Evolutionary conservation across 2,329 filamentous ascomycete genomes (phyloP).

Genomic region (Rhinocladiella similis): DNA sequence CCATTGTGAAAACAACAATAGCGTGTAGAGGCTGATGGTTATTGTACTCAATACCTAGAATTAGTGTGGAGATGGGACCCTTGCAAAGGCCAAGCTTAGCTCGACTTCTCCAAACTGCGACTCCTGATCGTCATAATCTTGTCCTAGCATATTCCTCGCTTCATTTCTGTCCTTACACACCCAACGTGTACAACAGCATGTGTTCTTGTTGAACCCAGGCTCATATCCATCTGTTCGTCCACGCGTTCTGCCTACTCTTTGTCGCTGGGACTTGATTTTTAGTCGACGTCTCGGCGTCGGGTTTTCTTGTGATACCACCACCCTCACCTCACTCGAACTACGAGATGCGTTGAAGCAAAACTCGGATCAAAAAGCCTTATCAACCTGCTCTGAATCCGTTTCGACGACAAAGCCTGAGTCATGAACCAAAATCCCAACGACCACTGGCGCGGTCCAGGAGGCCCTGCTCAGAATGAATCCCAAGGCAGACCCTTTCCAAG

Average conservation of each 20-base stretch:
- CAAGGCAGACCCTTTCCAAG: constrained; percentile 41
- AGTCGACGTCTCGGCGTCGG: neutral
- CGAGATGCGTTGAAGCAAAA: constrained; percentile 13
- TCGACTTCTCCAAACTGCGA: neutral
- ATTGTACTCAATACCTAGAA: too few relatives aligned
- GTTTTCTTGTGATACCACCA: constrained; percentile 8
- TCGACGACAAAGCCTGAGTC: neutral
- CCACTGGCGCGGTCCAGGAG: constrained; percentile 42
- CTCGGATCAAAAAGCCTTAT: neutral
- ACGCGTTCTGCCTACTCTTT: neutral
- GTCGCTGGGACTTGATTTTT: neutral
- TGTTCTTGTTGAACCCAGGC: too few relatives aligned
- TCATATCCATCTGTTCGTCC: too few relatives aligned
- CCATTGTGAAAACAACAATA: too few relatives aligned
- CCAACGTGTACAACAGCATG: too few relatives aligned
- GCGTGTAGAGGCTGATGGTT: too few relatives aligned
- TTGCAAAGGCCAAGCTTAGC: neutral
- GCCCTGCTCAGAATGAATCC: constrained; percentile 33
- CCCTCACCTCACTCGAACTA: neutral
- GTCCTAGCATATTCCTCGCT: neutral
- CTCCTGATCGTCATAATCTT: neutral
- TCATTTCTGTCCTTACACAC: neutral
- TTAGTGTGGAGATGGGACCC: neutral
- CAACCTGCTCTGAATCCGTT: neutral
- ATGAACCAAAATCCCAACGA: constrained; percentile 29